Evolutionary conservation across 1,139 yeast species (phyloP), one percentile per base, ranked within the genome.

Genomic region (Blastobotrys proliferans): DNA sequence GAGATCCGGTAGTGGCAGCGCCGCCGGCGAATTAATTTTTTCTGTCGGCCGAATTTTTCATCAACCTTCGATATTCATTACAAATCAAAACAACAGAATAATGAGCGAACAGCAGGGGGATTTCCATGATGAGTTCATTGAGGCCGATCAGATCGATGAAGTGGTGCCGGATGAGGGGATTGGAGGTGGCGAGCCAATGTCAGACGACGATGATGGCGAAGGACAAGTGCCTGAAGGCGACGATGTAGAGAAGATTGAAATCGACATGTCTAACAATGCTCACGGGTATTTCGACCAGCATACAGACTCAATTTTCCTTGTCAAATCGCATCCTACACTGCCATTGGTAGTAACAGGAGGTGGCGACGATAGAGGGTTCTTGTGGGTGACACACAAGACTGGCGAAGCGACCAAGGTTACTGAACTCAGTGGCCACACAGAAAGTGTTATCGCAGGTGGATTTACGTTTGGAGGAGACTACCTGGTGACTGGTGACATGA

Each of bases 401-500:
- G 81, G 78, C 51, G 94, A 95, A 28, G 88, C 95, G 6, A 77
- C 82, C 51, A 72, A 83, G 50, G 90, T 86, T 2, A 80, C 84
- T 32, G 81, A 83, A 55, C 68, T 90, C 40, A 69, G 68, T 43
- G 88, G 90, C 13, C 95, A 87, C 64, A 81, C 81, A 33, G 99
- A 92, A 61, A 83, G 95, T 22, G 94, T 92, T 8, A 76, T 87
- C 41, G 73, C 88, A 8, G 92, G 94, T 38, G 86, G 81, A 0
- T 92, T 94, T 64, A 81, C 95, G 1, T 66, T 70, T 30, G 94
- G 87, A 55, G 98, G 98, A 19, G 73, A 77, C 38, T 87, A 70
- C 58, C 71, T 85, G 33, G 75, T 92, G 8, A 83, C 97, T 6
- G 97, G 92, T 37, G 98, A 94, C 63, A 92, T 92, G 99, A 80